These are phyloP conservation scores for Polygonum maritimum DNA, from an alignment of 148 eudicot species.

Conservation along the genomic window DNA sequence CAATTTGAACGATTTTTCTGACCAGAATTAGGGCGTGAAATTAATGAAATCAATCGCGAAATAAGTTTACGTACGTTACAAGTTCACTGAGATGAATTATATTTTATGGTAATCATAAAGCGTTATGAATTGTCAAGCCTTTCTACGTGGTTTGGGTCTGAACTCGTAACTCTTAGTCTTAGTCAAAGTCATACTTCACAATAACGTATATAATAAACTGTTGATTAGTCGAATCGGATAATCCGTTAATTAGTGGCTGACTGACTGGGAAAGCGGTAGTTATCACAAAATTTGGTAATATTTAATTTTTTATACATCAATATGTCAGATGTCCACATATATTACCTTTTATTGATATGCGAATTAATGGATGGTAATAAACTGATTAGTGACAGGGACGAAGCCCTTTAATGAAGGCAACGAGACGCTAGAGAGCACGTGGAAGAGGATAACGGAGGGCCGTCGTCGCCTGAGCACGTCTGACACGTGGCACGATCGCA, in stretches of 20 bases:
- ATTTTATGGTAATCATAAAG: too few species aligned
- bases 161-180: not conserved
- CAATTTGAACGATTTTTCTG: too few species aligned
- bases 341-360: not conserved
- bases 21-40: too few species aligned
- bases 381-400: slow-evolving; percentile 24
- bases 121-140: too few species aligned
- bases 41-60: too few species aligned
- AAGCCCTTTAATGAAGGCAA: slow-evolving; percentile 40
- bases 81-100: too few species aligned
- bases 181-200: not conserved
- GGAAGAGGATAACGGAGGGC: slow-evolving; percentile 74
- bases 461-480: slow-evolving; percentile 52
- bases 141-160: too few species aligned
- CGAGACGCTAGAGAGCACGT: slow-evolving; percentile 73
- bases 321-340: not conserved
- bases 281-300: not conserved
- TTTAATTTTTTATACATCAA: too few species aligned
- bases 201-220: too few species aligned
- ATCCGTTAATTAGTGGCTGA: not conserved
- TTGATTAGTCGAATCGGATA: too few species aligned
- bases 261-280: not conserved
- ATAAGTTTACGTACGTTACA: too few species aligned
- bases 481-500: slow-evolving; percentile 39
- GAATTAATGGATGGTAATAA: not conserved